These are phyloP conservation scores for Lasiodiplodia sp. DNA, from an alignment of 2,329 filamentous ascomycete genomes.

Conservation along the genomic window DNA sequence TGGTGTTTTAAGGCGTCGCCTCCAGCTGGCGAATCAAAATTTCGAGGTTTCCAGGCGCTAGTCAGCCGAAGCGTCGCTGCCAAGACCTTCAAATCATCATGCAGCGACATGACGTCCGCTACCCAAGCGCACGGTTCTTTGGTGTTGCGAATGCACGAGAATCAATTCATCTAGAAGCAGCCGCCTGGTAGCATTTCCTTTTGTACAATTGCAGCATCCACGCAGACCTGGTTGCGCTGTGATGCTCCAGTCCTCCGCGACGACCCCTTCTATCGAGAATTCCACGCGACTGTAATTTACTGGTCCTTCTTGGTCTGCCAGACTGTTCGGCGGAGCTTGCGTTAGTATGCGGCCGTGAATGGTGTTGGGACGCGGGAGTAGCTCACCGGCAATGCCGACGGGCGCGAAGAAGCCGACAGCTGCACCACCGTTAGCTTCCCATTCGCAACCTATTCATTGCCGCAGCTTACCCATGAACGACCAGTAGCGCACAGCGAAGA, in stretches of 20 bases:
- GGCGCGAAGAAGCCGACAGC: slow-evolving; percentile 29
- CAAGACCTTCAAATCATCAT: slow-evolving; percentile 13
- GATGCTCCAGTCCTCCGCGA: slow-evolving; percentile 17
- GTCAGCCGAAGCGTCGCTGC: slow-evolving; percentile 30
- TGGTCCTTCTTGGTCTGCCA: slow-evolving; percentile 73
- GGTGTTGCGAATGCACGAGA: slow-evolving; percentile 21
- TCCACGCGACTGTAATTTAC: slow-evolving; percentile 22
- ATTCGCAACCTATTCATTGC: slow-evolving; percentile 24
- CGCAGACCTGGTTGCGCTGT: background rate
- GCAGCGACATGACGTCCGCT: background rate
- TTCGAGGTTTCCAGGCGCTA: slow-evolving; percentile 29
- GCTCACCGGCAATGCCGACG: slow-evolving; percentile 68
- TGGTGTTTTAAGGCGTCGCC: slow-evolving; percentile 2
- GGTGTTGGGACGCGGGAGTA: background rate
- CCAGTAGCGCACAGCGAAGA: slow-evolving; percentile 86
- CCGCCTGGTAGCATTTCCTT: slow-evolving; percentile 11
- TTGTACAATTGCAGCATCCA: slow-evolving; percentile 23
- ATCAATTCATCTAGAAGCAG: slow-evolving; percentile 27
- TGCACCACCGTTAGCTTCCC: slow-evolving; percentile 27
- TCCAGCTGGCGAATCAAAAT: slow-evolving; percentile 30
- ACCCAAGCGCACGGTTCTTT: background rate
- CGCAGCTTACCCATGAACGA: slow-evolving; percentile 70
- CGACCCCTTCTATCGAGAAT: background rate
- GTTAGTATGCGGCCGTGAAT: background rate
- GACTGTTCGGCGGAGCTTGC: slow-evolving; percentile 52